Base-by-base conservation (phyloP, 257 asterid genomes). In the Nicotiana obtusifolia region DNA sequence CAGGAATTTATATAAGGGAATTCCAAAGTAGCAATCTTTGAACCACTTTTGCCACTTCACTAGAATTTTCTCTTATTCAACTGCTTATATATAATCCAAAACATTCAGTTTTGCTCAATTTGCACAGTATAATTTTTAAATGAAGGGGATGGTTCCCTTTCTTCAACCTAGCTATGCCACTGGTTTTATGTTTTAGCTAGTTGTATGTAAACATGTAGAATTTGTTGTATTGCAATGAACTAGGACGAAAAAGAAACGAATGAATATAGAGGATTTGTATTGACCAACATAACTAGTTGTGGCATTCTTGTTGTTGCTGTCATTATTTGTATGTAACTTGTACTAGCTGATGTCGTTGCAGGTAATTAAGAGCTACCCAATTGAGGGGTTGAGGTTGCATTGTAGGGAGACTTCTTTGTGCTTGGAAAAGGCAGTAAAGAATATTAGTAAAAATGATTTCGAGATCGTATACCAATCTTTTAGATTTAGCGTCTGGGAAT, bases 401-500 rank as follows among this genome's bases (percentile, higher is more conserved):
- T 76, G 20, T 52, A 30, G 19, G 61, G 35, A 52, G 41, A 47
- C 59, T 30, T 76, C 4, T 76, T 76, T 76, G 49, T 24, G 5
- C 5, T 47, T 64, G 76, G 81, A 61, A 53, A 73, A 82, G 78
- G 82, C 64, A 37, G 28, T 78, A 33, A 44, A 60, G 59, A 82
- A 85, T 83, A 60, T 82, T 83, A 30, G 87, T 61, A 67, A 89
- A 87, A 87, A 92, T 93, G 97, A 89, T 93, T 90, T 90, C 97
- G 68, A 93, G 95, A 87, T 93, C 97, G 52, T 93, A 93, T 81
- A 92, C 97, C 19, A 93, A 93, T 84, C 95, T 93, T 78, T 82
- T 92, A 80, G 97, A 93, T 80, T 90, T 93, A 87, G 97, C 97
- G 59, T 88, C 97, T 2, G 97, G 95, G 84, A 93, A 92, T 91